Evolutionary conservation across 2,329 filamentous ascomycete genomes (phyloP).

Genomic region (Colletotrichum spinosum): DNA sequence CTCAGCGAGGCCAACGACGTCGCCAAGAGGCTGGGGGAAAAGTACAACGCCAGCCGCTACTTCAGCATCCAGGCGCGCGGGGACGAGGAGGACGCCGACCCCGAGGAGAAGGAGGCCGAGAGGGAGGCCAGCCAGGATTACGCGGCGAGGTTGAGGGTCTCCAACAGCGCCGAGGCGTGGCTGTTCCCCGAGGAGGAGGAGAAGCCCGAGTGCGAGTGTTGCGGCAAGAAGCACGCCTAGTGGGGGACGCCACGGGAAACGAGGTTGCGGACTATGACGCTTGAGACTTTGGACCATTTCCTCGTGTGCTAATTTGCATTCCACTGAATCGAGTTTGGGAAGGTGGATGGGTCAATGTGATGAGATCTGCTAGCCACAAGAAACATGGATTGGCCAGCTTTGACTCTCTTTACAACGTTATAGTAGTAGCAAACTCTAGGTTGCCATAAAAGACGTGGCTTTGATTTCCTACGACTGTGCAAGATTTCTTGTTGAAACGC

Average conservation of each 20-base stretch:
- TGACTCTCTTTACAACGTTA: no score
- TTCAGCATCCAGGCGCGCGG: conserved; percentile 47
- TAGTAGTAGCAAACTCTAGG: no score
- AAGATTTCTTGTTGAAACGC: background rate
- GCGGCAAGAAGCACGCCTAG: conserved; percentile 14
- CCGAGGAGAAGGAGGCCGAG: conserved; percentile 42
- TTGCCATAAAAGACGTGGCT: no score
- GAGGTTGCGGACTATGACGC: no score
- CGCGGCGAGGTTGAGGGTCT: conserved; percentile 35
- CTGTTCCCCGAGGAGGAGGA: conserved; percentile 5
- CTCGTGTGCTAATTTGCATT: background rate
- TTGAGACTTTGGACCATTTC: background rate
- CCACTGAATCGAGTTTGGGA: no score
- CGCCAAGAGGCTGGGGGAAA: conserved; percentile 66
- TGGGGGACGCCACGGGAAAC: no score
- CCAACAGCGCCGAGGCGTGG: background rate
- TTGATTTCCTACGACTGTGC: no score
- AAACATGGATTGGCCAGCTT: no score
- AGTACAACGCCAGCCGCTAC: conserved; percentile 52
- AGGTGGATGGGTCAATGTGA: no score
- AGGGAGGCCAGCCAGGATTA: conserved; percentile 46
- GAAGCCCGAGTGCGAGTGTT: conserved; percentile 8
- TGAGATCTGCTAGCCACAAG: no score
- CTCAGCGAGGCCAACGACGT: conserved; percentile 70
- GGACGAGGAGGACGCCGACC: conserved; percentile 42